phyloP scores from a whole-genome alignment of 768 basidiomycete species.

The Cystofilobasidium macerans region DNA sequence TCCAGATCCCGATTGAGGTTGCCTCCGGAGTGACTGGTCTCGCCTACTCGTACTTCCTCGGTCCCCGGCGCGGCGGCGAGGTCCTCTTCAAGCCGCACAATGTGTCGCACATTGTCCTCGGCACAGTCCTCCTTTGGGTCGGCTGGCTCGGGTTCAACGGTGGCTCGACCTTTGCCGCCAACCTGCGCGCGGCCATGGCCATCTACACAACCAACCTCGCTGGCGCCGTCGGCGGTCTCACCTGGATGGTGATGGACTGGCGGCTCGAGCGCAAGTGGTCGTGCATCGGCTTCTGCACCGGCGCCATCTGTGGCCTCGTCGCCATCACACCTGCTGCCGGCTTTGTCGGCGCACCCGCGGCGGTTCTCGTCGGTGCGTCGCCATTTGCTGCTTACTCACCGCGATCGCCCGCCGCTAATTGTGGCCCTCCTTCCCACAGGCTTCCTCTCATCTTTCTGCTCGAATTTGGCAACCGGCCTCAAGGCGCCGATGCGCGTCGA shows the following conservation, averaged over 20 bases:
- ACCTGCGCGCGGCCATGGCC: constrained; percentile 73
- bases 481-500: constrained; percentile 48
- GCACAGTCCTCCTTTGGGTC: constrained; percentile 79
- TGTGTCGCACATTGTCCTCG: constrained; percentile 82
- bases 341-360: constrained; percentile 45
- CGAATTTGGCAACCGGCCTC: constrained; percentile 92
- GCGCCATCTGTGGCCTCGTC: constrained; percentile 75
- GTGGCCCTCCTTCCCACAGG: not conserved
- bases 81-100: constrained; percentile 92
- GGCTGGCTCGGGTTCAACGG: constrained; percentile 89
- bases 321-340: constrained; percentile 54
- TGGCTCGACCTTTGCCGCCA: constrained; percentile 78
- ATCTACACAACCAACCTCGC: constrained; percentile 90
- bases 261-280: constrained; percentile 88
- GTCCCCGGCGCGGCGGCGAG: constrained; percentile 72
- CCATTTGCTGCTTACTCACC: not conserved
- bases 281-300: constrained; percentile 81
- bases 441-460: constrained; percentile 57
- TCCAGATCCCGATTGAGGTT: constrained; percentile 79
- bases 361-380: constrained; percentile 68
- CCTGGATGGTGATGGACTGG: constrained; percentile 87
- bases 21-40: constrained; percentile 84
- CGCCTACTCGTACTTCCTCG: constrained; percentile 81
- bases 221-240: constrained; percentile 64
- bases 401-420: not conserved